phyloP scores from a whole-genome alignment of 768 basidiomycete genomes.

The Amylocystis lapponica region DNA sequence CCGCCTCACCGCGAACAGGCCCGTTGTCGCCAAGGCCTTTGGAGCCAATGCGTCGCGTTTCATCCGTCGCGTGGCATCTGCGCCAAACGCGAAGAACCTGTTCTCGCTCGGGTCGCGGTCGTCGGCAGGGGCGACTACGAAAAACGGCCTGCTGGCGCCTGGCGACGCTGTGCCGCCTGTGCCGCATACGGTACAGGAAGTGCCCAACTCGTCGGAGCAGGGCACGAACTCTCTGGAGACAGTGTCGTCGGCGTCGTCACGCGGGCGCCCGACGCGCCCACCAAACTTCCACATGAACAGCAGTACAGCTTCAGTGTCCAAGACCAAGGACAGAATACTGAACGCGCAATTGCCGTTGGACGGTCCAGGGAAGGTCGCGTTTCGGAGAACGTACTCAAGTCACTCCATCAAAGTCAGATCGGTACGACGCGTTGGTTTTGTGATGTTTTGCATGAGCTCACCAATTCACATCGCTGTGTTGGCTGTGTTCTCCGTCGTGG shows the following conservation, averaged over 20 bases:
- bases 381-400: conserved; percentile 93
- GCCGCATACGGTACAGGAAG: conserved; percentile 32
- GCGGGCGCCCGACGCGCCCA: conserved; percentile 41
- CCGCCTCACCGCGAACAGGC: conserved; percentile 34
- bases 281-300: conserved; percentile 25
- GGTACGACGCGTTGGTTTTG: no score
- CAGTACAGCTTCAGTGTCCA: conserved; percentile 27
- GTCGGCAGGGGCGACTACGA: conserved; percentile 46
- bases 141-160: conserved; percentile 76
- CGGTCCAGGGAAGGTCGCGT: conserved; percentile 61
- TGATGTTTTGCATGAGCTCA: neutral
- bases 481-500: conserved; percentile 3
- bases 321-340: conserved; percentile 39
- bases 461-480: no score
- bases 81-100: conserved; percentile 92
- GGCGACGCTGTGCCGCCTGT: conserved; percentile 53
- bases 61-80: conserved; percentile 92
- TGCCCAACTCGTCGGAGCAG: conserved; percentile 47
- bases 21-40: conserved; percentile 62
- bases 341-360: conserved; percentile 35
- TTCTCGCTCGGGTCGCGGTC: conserved; percentile 61
- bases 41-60: conserved; percentile 79
- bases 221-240: conserved; percentile 74
- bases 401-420: conserved; percentile 94
- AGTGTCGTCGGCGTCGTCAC: conserved; percentile 69